These are phyloP conservation scores for Beauveria sp. DNA, from an alignment of 2,329 filamentous ascomycete genomes.

Conservation along the genomic window DNA sequence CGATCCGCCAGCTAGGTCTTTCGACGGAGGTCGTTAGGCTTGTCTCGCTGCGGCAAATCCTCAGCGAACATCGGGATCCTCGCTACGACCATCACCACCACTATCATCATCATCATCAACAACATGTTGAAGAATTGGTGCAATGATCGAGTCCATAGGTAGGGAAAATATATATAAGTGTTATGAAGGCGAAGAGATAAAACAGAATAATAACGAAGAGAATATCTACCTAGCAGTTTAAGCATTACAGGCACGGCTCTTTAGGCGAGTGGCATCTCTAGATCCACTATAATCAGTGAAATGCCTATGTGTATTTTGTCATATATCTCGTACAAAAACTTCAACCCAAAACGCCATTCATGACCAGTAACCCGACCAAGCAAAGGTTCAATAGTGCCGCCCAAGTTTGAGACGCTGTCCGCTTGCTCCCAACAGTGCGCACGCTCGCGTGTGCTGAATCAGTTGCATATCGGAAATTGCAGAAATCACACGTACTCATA, in stretches of 20 bases:
- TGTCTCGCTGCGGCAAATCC: slow-evolving; percentile 18
- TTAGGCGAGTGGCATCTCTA: too few species aligned
- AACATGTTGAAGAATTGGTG: too few species aligned
- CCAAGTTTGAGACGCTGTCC: background rate
- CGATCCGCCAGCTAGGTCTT: slow-evolving; percentile 18
- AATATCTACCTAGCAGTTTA: too few species aligned
- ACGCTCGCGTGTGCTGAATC: background rate
- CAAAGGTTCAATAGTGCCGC: slow-evolving; percentile 1
- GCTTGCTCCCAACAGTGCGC: background rate
- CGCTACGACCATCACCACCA: too few species aligned
- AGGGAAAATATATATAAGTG: too few species aligned
- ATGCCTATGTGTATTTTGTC: slow-evolving; percentile 8
- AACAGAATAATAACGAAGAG: too few species aligned
- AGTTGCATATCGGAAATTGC: too few species aligned
- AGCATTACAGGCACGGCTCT: too few species aligned
- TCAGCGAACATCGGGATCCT: background rate
- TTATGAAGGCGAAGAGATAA: too few species aligned
- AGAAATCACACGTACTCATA: slow-evolving; percentile 14
- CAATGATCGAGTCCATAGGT: too few species aligned
- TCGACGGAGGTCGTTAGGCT: slow-evolving; percentile 15
- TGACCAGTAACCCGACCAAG: slow-evolving; percentile 4
- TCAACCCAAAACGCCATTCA: slow-evolving; percentile 1
- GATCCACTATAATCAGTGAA: too few species aligned
- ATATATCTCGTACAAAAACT: slow-evolving; percentile 10
- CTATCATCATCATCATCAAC: too few species aligned